These are phyloP conservation scores for Jimgerdemannia lactiflua DNA, from an alignment of 192 early-diverging fungal genomes.

Conservation along the genomic window DNA sequence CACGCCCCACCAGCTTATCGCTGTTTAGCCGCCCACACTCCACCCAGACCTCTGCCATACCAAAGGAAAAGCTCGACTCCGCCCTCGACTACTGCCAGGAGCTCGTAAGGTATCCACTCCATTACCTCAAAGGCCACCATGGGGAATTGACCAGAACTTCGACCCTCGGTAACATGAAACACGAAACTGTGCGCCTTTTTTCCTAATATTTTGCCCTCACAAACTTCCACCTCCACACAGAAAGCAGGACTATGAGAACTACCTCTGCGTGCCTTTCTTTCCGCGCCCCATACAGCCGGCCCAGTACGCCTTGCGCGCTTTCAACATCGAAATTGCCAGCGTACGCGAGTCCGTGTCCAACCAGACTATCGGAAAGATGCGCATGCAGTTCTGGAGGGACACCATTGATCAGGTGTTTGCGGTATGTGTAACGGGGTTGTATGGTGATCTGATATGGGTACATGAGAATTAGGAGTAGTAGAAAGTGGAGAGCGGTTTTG, in stretches of 20 bases:
- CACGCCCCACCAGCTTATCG: too few species aligned
- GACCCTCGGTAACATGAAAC: too few species aligned
- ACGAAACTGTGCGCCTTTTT: constrained; percentile 1
- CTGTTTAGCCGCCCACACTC: too few species aligned
- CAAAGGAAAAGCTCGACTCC: background rate
- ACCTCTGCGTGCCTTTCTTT: constrained; percentile 74
- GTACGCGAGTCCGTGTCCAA: constrained; percentile 74
- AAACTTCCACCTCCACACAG: constrained; percentile 13
- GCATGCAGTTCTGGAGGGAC: constrained; percentile 89
- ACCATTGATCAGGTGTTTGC: constrained; percentile 65
- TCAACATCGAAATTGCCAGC: constrained; percentile 87
- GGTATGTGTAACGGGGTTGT: constrained; percentile 26
- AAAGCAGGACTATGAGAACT: constrained; percentile 75
- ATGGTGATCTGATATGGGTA: background rate
- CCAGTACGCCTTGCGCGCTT: constrained; percentile 77
- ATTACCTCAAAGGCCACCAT: constrained; percentile 22
- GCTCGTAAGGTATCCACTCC: background rate
- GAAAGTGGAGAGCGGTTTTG: too few species aligned
- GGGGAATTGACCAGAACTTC: constrained; percentile 7
- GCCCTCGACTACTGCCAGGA: background rate
- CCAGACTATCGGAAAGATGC: constrained; percentile 67
- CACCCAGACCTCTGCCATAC: background rate
- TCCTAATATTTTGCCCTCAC: background rate
- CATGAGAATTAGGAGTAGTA: background rate
- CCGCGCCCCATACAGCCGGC: constrained; percentile 62